These are phyloP conservation scores for Lipomyces yarrowii DNA, from an alignment of 1,139 yeast genomes.

Conservation along the genomic window DNA sequence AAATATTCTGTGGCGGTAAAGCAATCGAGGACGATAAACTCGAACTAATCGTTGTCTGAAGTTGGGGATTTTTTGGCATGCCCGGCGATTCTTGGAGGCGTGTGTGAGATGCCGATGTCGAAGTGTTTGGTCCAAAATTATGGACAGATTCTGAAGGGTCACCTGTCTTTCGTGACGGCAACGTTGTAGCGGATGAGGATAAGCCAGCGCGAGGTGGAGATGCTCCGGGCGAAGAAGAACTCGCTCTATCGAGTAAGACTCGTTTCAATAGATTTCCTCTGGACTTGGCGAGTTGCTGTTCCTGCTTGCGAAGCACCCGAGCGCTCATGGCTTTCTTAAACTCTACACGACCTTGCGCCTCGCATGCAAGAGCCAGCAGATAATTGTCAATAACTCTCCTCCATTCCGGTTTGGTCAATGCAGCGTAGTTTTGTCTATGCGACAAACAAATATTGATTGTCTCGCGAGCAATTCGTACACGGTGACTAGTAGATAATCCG, in stretches of 20 bases:
- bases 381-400: constrained; percentile 68
- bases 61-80: background rate
- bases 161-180: constrained; percentile 6
- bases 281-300: constrained; percentile 13
- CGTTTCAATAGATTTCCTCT: constrained; percentile 36
- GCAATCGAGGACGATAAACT: background rate
- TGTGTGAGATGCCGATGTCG: background rate
- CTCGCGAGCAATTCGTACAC: constrained; percentile 59
- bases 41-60: background rate
- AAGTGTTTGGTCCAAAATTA: background rate
- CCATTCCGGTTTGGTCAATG: constrained; percentile 58
- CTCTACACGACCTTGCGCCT: constrained; percentile 50
- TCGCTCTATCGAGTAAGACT: constrained; percentile 35
- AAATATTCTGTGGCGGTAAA: background rate
- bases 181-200: background rate
- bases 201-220: constrained; percentile 1
- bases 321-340: constrained; percentile 16
- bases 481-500: constrained; percentile 54
- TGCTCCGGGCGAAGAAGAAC: constrained; percentile 5
- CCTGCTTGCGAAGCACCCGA: constrained; percentile 14
- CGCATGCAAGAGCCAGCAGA: constrained; percentile 63
- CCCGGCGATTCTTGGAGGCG: background rate
- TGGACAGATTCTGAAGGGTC: constrained; percentile 9
- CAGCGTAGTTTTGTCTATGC: constrained; percentile 4
- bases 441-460: constrained; percentile 47